Evolutionary conservation across 352 stramenopile species (phyloP), one percentile per base, ranked within the genome.

Genomic region (Phytophthora constricta): DNA sequence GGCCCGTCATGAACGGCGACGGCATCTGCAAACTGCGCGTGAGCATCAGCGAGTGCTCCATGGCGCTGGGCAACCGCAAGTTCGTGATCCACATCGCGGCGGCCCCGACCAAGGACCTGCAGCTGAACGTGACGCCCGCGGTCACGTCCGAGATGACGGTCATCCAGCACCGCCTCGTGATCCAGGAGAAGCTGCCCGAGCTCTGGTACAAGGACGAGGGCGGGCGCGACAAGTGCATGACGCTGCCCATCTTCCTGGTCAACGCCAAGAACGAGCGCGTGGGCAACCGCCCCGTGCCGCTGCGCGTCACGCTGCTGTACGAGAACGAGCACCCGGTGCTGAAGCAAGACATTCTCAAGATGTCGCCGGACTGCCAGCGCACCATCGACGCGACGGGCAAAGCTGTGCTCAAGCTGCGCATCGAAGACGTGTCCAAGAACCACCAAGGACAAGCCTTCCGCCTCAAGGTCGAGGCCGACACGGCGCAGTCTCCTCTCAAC

Each of bases 401-500:
- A 22, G 84, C 89, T 7, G 72, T 89, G 45, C 70, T 99, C 5
- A 92, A 95, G 50, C 80, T 98, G 37, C 86, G 96, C 17, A 98
- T 99, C 22, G 92, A 98, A 64, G 96, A 99, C 69, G 94, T 99
- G 28, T 98, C 89, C 3, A 98, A 98, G 79, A 99, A 98, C 82
- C 96, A 98, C 67, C 96, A 99, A 70, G 93, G 92, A 34, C 93
- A 98, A 73, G 87, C 87, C 8, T 98, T 99, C 69, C 79, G 86
- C 8, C 75, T 98, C 25, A 90, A 98, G 60, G 86, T 99, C 10
- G 89, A 95, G 61, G 79, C 95, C 1, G 93, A 98, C 67, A 96
- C 91, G 17, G 76, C 89, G 10, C 86, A 97, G 64, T 92, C 83
- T 14, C 87, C 87, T 1, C 89, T 93, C 60, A 89, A 92, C 63